phyloP scores from a whole-genome alignment of 441 rosid genomes.

The Pelargonium myrrhifolium region DNA sequence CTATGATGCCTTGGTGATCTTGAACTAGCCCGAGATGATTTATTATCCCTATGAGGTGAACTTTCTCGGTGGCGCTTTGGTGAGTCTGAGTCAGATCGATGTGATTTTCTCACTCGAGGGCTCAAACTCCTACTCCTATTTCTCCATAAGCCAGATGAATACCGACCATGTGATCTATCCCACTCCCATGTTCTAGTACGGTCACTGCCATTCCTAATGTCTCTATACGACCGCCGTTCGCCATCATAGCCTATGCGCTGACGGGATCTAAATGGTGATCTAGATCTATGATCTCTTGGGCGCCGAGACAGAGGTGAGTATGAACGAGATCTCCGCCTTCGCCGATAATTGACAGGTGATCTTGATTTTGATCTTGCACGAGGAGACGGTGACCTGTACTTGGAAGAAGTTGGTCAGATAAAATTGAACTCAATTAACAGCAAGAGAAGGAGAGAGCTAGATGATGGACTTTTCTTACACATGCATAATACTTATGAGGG shows the following conservation, averaged over 20 bases:
- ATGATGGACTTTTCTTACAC: neutral
- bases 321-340: slow-evolving; percentile 59
- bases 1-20: slow-evolving; percentile 58
- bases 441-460: neutral
- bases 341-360: slow-evolving; percentile 60
- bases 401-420: slow-evolving; percentile 16
- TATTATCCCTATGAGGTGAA: slow-evolving; percentile 41
- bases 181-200: slow-evolving; percentile 43
- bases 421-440: neutral
- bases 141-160: slow-evolving; percentile 59
- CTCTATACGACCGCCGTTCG: slow-evolving; percentile 53
- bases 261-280: slow-evolving; percentile 59
- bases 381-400: slow-evolving; percentile 71
- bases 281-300: slow-evolving; percentile 61
- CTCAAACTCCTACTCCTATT: slow-evolving; percentile 62
- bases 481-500: neutral
- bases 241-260: slow-evolving; percentile 48
- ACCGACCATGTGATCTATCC: slow-evolving; percentile 48
- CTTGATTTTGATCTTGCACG: slow-evolving; percentile 62
- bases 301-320: slow-evolving; percentile 56
- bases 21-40: slow-evolving; percentile 47
- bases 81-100: slow-evolving; percentile 45
- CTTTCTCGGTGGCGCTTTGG: slow-evolving; percentile 48
- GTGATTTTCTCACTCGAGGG: slow-evolving; percentile 51
- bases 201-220: slow-evolving; percentile 40